These are phyloP conservation scores for Naumovozyma baii DNA, from an alignment of 805 yeast species.

Conservation along the genomic window DNA sequence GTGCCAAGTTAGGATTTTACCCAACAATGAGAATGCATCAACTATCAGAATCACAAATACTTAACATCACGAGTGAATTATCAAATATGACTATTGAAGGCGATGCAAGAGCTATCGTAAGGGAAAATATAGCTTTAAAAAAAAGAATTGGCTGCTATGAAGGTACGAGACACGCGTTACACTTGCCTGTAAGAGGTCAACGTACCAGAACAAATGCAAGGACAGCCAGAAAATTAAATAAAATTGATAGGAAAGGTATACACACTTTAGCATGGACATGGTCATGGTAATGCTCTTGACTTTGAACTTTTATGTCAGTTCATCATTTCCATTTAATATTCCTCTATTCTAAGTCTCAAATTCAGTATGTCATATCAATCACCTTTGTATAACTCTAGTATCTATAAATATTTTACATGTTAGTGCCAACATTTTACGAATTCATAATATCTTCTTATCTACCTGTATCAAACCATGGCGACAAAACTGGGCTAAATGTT, in stretches of 20 bases:
- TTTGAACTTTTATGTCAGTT: too few species aligned
- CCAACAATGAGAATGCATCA: slow-evolving; percentile 94
- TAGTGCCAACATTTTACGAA: too few species aligned
- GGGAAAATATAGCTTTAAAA: slow-evolving; percentile 71
- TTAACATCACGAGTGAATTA: slow-evolving; percentile 80
- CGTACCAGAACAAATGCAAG: slow-evolving; percentile 82
- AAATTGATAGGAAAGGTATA: slow-evolving; percentile 49
- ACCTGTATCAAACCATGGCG: too few species aligned
- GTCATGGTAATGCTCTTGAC: too few species aligned
- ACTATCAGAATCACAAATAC: slow-evolving; percentile 74
- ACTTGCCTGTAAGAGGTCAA: slow-evolving; percentile 81
- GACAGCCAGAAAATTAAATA: slow-evolving; percentile 82
- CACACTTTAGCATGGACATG: background rate
- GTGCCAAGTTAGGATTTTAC: slow-evolving; percentile 83
- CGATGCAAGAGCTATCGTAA: slow-evolving; percentile 59
- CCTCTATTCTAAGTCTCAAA: too few species aligned
- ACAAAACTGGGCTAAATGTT: too few species aligned
- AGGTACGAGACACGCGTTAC: slow-evolving; percentile 83
- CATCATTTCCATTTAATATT: background rate
- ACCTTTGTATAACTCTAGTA: too few species aligned
- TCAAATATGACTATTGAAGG: slow-evolving; percentile 78
- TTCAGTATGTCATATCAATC: too few species aligned
- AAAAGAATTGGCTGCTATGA: slow-evolving; percentile 73
- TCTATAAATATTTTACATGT: too few species aligned
- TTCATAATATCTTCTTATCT: too few species aligned